Percentiles rank a stretch among this genome's conserved stretches.
These are phyloP conservation scores for Acacia crassicarpa DNA, from an alignment of 306 rosid species.

Conservation along the genomic window DNA sequence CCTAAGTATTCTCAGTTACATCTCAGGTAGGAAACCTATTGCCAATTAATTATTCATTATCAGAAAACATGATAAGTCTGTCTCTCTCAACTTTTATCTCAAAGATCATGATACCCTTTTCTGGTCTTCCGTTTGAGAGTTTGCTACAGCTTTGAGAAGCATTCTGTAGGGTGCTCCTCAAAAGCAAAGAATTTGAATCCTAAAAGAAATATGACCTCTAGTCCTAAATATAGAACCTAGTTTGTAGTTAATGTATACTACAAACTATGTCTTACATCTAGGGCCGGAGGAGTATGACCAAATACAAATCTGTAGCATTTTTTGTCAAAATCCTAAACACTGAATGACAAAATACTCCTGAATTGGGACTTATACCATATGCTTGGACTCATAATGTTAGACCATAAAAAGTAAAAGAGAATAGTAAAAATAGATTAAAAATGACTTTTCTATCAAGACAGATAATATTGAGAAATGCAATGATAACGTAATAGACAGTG, in stretches of 20 bases:
- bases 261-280: no score
- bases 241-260: no score
- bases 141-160: neutral
- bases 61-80: neutral
- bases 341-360: neutral
- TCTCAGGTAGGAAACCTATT: constrained; percentile 60
- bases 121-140: neutral
- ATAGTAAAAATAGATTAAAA: neutral
- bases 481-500: neutral
- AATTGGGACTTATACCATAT: neutral
- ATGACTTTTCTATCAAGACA: neutral
- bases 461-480: neutral
- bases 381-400: neutral
- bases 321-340: neutral
- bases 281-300: neutral
- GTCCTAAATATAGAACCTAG: no score
- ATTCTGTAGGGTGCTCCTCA: neutral
- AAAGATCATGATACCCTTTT: constrained; percentile 15
- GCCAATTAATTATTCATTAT: constrained; percentile 3
- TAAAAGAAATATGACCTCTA: neutral
- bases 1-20: constrained; percentile 86
- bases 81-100: constrained; percentile 1
- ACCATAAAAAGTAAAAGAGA: neutral
- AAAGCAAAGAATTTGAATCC: neutral
- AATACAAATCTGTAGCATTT: neutral